Evolutionary conservation across 495 filamentous ascomycete species (phyloP).

Genomic region (Trichoderma asperelloides): DNA sequence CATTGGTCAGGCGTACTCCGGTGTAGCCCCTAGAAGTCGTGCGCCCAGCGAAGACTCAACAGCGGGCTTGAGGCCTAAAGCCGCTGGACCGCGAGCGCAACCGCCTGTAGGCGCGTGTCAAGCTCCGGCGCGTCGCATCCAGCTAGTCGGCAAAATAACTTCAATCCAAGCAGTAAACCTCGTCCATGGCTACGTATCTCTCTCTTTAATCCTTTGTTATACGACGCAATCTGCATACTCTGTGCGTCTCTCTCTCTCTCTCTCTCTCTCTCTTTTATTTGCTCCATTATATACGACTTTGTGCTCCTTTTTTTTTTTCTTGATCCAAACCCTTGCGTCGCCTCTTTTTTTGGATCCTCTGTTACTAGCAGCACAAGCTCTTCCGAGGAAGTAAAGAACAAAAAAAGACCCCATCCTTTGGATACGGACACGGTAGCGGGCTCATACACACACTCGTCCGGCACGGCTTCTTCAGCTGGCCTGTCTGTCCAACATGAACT

Average conservation of each 20-base stretch:
- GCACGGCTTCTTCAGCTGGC: neutral
- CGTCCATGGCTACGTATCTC: neutral
- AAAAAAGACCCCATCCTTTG: neutral
- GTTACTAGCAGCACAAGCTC: neutral
- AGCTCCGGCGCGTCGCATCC: slow-evolving; percentile 2
- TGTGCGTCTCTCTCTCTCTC: neutral
- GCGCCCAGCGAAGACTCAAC: neutral
- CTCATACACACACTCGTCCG: neutral
- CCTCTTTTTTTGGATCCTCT: neutral
- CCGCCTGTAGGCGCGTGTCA: neutral
- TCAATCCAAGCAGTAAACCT: neutral
- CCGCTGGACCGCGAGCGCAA: slow-evolving; percentile 2
- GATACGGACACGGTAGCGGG: neutral
- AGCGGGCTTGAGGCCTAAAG: neutral
- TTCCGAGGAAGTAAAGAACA: neutral
- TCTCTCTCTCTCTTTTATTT: neutral
- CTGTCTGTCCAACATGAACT: slow-evolving; percentile 3
- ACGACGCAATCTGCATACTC: neutral
- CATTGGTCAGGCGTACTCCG: neutral
- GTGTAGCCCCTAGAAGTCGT: neutral
- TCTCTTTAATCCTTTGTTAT: neutral
- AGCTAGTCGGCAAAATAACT: neutral
- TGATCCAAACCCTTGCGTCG: neutral
- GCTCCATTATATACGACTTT: neutral
- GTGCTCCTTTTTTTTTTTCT: neutral